Conservation (phyloP, 2,329 filamentous ascomycete species). For the Colletotrichum endophyticum region DNA sequence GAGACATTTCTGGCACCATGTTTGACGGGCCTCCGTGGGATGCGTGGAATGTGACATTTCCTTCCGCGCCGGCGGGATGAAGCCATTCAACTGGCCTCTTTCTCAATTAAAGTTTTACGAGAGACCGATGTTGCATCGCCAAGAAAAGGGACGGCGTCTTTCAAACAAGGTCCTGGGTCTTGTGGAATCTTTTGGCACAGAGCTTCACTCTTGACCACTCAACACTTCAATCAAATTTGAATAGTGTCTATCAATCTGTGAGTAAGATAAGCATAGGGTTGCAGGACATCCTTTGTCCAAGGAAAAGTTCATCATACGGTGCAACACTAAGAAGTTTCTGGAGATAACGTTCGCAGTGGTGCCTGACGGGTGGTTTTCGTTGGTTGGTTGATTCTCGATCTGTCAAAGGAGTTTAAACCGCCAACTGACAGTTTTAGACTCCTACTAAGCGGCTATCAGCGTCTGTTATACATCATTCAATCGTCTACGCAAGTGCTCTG, state of each 20-base stretch:
- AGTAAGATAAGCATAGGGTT: not conserved
- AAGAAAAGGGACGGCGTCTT: not conserved
- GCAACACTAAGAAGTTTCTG: not conserved
- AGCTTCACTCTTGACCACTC: not conserved
- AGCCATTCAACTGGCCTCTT: not conserved
- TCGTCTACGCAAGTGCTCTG: not conserved
- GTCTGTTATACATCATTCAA: too few relatives aligned
- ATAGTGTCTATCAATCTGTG: not conserved
- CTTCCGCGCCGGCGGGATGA: not conserved
- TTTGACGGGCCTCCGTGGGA: not conserved
- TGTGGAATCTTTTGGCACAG: not conserved
- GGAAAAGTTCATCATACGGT: not conserved
- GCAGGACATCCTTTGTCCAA: fast-evolving
- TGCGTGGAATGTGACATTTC: not conserved
- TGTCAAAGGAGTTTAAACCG: not conserved
- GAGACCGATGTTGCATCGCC: not conserved
- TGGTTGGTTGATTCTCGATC: not conserved
- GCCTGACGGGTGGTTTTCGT: not conserved
- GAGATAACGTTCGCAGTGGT: not conserved
- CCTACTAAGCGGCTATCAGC: too few relatives aligned
- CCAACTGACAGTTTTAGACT: not conserved
- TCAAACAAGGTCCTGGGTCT: not conserved
- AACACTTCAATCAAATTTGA: not conserved
- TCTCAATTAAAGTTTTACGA: not conserved
- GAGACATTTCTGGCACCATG: not conserved